Evolutionary conservation across 306 rosid genomes (phyloP), one percentile per base, ranked within the genome.

Genomic region (Cajanus cajan): DNA sequence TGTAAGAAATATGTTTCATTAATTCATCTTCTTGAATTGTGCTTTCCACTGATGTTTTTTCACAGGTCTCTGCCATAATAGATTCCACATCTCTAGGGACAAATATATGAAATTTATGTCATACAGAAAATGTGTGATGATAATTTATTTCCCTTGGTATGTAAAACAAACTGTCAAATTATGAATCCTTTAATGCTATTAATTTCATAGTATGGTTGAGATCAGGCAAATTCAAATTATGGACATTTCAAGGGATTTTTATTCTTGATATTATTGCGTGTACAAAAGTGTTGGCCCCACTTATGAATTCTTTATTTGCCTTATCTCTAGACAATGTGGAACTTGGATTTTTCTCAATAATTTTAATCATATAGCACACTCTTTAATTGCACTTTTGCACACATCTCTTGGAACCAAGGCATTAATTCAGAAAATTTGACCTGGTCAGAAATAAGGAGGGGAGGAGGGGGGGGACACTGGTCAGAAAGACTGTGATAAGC

Each of bases 41-140:
- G 39, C 41, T 36, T 78, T 72, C 59, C 82, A 45, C 63, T 77
- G 31, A 24, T 77, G 31, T 63, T 39, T 34, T 10, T 39, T 36
- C 28, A 31, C 19, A 25, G 24, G 14, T 25, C 44, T 39, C 68
- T 39, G 33, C 36, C 24, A 55, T 18, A 52, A 16, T 13, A 31
- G 75, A 73, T 65, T 41, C 45, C 40, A 51, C 39, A 16, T 66
- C 43, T 74, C 40, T 33, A 5, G 4, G 19, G 10, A 28, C 7
- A 71, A 36, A 40, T 51, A 37, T 73, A 43, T 16, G 5, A 68
- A 43, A 58, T 34, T 67, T 33, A 12, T 43, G 21, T 55, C 41
- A 33, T 28, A 9, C 40, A 31, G 33, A n/a, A 59, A 70, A 78
- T 4, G 8, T 52, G 31, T 25, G 67, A 68, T 40, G 12, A 25